Evolutionary conservation across 176 grass and related monocot genomes (phyloP), one percentile per base, ranked within the genome.

Genomic region (Tillandsia fasciculata): DNA sequence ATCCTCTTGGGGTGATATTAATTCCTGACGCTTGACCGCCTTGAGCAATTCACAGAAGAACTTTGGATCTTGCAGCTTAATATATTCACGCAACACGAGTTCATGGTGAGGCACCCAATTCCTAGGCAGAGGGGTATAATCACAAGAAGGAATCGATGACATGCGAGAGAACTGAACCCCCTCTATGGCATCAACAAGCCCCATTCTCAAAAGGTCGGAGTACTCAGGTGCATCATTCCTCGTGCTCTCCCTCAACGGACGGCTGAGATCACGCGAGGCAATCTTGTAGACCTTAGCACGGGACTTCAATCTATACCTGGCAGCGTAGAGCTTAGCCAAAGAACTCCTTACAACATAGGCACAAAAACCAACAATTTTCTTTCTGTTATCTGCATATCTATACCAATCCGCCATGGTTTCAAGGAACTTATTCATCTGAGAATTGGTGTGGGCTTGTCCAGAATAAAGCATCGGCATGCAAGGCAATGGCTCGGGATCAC

Each of bases 381-480:
- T 97, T 50, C 93, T 68, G 81, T 92, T 97, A 74, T 92, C 93
- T 12, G 93, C 86, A 73, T 92, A 97, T 64, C 53, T 91, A 22
- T 92, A 97, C 93, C 86, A 92, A 87, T 92, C 89, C 23, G 84
- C 88, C 79, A 97, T 97, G 79, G 94, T 92, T 78, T 92, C 86
- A 15, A 92, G 88, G 76, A 97, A 97, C 70, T 97, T 97, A 76
- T 97, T 97, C 93, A 97, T 90, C 80, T 97, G 88, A 51, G 89
- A 97, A 66, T 97, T 97, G 65, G 93, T 97, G 75, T 97, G 89
- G 0, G 89, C 93, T 78, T 97, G 93, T 8, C 89, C 88, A 52
- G 93, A 85, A 70, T 97, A 97, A 48, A 97, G 26, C 87, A 97
- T 90, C 13, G 94, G 82, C 48, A 77, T 83, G 77, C 89, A 92